A percentile compares a stretch with the other conserved stretches of the same genome.
phyloP scores from a whole-genome alignment of 2,329 filamentous ascomycete species.

The Fusarium chuoi region DNA sequence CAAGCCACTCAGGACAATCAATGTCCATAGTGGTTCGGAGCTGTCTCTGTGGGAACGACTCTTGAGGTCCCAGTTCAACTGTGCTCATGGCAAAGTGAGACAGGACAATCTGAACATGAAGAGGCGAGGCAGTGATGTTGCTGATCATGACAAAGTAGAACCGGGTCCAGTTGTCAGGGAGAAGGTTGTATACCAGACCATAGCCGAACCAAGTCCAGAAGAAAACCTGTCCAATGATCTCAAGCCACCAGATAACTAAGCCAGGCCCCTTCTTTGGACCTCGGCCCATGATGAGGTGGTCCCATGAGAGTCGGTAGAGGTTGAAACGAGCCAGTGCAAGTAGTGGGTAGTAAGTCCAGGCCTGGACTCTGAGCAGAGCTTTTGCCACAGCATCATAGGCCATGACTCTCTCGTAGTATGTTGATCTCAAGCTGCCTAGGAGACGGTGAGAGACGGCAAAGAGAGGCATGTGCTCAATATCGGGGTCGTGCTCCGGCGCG shows the following conservation, averaged over 20 bases:
- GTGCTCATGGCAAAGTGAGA: constrained; percentile 96
- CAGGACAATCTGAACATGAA: constrained; percentile 91
- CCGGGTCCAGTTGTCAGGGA: constrained; percentile 75
- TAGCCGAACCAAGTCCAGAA: constrained; percentile 94
- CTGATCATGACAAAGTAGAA: constrained; percentile 82
- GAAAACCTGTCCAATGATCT: constrained; percentile 77
- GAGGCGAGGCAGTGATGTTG: constrained; percentile 81
- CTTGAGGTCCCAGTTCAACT: constrained; percentile 81
- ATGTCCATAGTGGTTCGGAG: constrained; percentile 94
- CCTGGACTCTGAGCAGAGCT: constrained; percentile 76
- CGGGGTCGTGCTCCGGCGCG: constrained; percentile 92
- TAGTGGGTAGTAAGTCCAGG: constrained; percentile 85
- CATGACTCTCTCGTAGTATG: constrained; percentile 86
- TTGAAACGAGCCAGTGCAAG: constrained; percentile 88
- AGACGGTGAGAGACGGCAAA: constrained; percentile 88
- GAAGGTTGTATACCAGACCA: constrained; percentile 75
- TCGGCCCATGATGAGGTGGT: constrained; percentile 75
- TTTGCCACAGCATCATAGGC: constrained; percentile 79
- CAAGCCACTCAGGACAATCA: constrained; percentile 86
- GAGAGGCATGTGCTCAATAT: constrained; percentile 91
- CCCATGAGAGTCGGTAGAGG: constrained; percentile 83
- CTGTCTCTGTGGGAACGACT: constrained; percentile 92
- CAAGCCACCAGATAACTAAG: constrained; percentile 86
- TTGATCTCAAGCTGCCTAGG: constrained; percentile 76
- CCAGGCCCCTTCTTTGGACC: constrained; percentile 80